A percentile compares a stretch with the other conserved stretches of the same genome.
Conservation (phyloP, 495 filamentous ascomycete species). For the Xylaria cubensis region DNA sequence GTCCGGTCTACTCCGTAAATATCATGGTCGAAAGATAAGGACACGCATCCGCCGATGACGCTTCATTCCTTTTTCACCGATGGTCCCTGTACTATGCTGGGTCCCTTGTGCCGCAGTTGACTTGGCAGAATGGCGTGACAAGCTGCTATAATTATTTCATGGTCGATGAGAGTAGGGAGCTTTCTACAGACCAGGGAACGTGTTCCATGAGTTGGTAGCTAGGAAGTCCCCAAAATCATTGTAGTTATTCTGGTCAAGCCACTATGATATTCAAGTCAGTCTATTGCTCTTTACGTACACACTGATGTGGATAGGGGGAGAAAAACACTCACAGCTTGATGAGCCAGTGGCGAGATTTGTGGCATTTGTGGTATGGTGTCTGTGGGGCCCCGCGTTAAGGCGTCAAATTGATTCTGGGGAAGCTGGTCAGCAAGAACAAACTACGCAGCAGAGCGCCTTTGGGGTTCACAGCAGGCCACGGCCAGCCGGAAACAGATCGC, state of each 20-base stretch:
- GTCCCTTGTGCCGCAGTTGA: background rate
- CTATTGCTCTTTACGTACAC: background rate
- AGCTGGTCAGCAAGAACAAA: conserved; percentile 26
- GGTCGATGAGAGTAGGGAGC: background rate
- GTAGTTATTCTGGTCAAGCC: conserved; percentile 23
- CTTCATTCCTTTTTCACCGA: background rate
- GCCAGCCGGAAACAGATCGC: conserved; percentile 19
- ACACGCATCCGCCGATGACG: conserved; percentile 1
- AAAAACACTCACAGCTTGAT: conserved; percentile 26
- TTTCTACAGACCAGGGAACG: conserved; percentile 16
- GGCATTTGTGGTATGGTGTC: conserved; percentile 24
- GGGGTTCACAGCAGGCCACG: background rate
- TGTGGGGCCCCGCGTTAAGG: conserved; percentile 31
- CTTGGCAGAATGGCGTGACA: background rate
- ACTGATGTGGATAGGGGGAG: background rate
- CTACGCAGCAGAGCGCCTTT: background rate
- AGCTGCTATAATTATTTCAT: background rate
- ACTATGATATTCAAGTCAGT: conserved; percentile 19
- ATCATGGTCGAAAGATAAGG: conserved; percentile 13
- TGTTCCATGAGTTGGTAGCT: conserved; percentile 25
- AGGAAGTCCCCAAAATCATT: conserved; percentile 22
- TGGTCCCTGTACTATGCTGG: background rate
- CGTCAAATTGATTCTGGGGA: conserved; percentile 38
- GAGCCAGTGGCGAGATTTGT: conserved; percentile 17
- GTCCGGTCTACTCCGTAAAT: background rate